phyloP scores from a whole-genome alignment of 306 rosid species.

The Cucumis melo region DNA sequence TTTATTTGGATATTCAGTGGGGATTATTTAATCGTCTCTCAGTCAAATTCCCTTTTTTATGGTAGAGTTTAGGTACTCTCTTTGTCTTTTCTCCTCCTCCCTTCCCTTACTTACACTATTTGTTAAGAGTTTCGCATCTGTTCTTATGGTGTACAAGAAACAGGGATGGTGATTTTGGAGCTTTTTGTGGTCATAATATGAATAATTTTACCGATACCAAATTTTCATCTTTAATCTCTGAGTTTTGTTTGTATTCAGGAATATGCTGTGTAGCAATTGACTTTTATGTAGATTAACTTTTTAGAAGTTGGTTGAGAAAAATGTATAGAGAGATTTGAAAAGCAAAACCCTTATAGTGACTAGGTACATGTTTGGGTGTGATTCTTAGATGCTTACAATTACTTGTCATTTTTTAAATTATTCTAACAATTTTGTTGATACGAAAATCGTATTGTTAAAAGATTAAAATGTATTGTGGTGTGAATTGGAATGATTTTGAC shows the following conservation, averaged over 20 bases:
- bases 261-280: neutral
- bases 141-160: neutral
- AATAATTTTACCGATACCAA: neutral
- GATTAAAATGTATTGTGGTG: too few species aligned
- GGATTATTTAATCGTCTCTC: neutral
- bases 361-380: too few species aligned
- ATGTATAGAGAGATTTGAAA: too few species aligned
- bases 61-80: neutral
- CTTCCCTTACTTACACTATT: neutral
- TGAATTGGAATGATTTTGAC: too few species aligned
- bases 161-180: slow-evolving; percentile 5
- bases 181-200: neutral
- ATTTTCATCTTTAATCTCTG: neutral
- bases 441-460: too few species aligned
- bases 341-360: too few species aligned
- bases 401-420: too few species aligned
- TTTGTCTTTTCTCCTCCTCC: neutral
- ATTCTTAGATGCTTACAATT: too few species aligned
- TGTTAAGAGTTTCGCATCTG: neutral
- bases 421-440: too few species aligned
- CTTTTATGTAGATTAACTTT: too few species aligned
- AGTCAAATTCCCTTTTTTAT: neutral
- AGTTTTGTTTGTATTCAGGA: neutral
- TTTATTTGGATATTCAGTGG: neutral
- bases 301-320: too few species aligned